Percentiles rank a stretch among this genome's conserved stretches.
phyloP scores from a whole-genome alignment of 2,329 filamentous ascomycete species.

The Kalmusia sp. region DNA sequence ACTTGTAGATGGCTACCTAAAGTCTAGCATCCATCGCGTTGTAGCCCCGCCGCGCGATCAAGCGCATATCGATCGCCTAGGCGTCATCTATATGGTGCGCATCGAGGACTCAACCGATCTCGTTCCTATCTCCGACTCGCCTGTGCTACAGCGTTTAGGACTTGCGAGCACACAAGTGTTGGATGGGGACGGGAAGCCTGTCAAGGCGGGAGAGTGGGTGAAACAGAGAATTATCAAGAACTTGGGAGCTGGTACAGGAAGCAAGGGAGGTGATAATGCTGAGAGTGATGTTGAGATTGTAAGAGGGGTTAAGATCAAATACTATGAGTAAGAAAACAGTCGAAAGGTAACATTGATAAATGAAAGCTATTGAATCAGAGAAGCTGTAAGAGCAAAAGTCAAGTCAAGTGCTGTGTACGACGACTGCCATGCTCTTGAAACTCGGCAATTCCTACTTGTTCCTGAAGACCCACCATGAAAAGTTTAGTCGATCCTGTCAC shows the following conservation, averaged over 20 bases:
- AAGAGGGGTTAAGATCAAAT: not conserved
- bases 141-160: not conserved
- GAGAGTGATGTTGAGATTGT: not conserved
- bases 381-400: too few species aligned
- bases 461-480: not conserved
- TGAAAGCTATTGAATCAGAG: too few species aligned
- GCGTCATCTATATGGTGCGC: conserved; percentile 21
- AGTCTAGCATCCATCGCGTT: conserved; percentile 57
- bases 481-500: conserved; percentile 1
- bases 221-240: not conserved
- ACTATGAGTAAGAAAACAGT: not conserved
- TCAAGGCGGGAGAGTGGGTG: not conserved
- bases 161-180: not conserved
- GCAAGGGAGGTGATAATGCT: not conserved
- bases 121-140: not conserved
- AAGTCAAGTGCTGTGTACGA: too few species aligned
- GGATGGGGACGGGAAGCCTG: not conserved
- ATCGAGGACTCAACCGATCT: conserved; percentile 13
- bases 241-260: not conserved
- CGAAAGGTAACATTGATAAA: too few species aligned
- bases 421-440: too few species aligned
- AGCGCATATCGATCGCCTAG: conserved; percentile 49
- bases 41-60: conserved; percentile 57
- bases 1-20: conserved; percentile 45
- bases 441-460: too few species aligned